Conservation (phyloP, 2,329 filamentous ascomycete species). For the Dactylonectria estremocensis region DNA sequence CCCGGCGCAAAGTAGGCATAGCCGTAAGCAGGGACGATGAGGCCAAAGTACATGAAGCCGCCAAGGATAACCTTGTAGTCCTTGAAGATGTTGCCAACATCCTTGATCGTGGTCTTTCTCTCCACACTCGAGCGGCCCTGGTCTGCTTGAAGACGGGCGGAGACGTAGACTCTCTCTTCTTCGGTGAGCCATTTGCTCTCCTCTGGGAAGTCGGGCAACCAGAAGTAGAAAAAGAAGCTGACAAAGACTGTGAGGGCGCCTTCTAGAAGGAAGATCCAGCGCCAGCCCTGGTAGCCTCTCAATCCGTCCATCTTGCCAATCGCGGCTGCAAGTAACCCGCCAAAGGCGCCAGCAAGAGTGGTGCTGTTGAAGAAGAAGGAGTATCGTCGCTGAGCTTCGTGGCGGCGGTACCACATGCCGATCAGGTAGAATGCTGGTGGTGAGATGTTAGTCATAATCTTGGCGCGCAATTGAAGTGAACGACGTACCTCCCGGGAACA, state of each 20-base stretch:
- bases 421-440: slow-evolving; percentile 75
- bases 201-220: slow-evolving; percentile 82
- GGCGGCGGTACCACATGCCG: slow-evolving; percentile 91
- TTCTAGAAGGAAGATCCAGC: slow-evolving; percentile 89
- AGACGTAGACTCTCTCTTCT: slow-evolving; percentile 79
- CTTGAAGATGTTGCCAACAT: slow-evolving; percentile 76
- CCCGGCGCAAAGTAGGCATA: slow-evolving; percentile 85
- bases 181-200: slow-evolving; percentile 79
- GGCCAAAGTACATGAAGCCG: slow-evolving; percentile 85
- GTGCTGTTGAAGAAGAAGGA: slow-evolving; percentile 94
- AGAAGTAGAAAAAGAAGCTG: slow-evolving; percentile 76
- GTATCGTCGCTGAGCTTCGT: slow-evolving; percentile 92
- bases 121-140: slow-evolving; percentile 78
- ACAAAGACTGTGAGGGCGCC: slow-evolving; percentile 75
- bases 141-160: slow-evolving; percentile 76
- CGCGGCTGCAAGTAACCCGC: slow-evolving; percentile 85
- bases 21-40: slow-evolving; percentile 83
- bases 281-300: slow-evolving; percentile 79
- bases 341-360: slow-evolving; percentile 86
- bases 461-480: not conserved
- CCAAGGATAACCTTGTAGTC: slow-evolving; percentile 83
- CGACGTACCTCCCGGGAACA: slow-evolving; percentile 68
- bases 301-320: slow-evolving; percentile 90
- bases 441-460: slow-evolving; percentile 56
- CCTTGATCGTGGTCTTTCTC: slow-evolving; percentile 70